Evolutionary conservation across 768 basidiomycete genomes (phyloP), one percentile per base, ranked within the genome.

Genomic region (Phlegmacium glaucopus): DNA sequence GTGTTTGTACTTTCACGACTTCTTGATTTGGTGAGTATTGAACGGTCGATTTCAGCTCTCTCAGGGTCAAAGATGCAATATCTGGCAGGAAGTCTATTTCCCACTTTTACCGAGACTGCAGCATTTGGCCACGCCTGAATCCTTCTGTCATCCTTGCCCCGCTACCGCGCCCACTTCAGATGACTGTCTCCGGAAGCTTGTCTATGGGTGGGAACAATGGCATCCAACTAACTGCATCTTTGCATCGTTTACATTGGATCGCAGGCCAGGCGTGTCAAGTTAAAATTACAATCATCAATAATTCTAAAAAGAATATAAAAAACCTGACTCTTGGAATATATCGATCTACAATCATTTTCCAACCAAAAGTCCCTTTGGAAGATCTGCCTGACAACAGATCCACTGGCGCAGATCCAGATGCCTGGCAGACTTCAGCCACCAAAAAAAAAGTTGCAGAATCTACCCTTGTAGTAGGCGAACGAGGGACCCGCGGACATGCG

Each of bases 51-150:
- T 37, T 5, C 50, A 88, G 88, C 5, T 88, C 87, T 9, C 67
- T 90, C 55, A 87, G 86, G 64, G 76, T 94, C 48, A 87, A 85
- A 62, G 82, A 89, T 44, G 58, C 78, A 2, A 66, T 72, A 12
- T 79, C 79, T 4, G 69, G 72, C 22, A 76, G 76, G 54, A 75
- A 79, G 11, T 90, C 88, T 3, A 85, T 94, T 28, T 86, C 92
- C 4, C 93, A 96, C 65, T 93, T 94, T 63, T 95, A 94, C 63
- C 82, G 93, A 8, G 70, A 82, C 39, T 85, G 90, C 63, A 80
- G 83, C 44, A 71, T 94, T 25, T 91, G 84, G 80, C 91, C 92
- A 1, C 79, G 79, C 39, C 65, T 93, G 15, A 76, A 89, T 48
- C 79, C 86, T 4, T 66, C 75, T 15, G 47, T 70, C 4, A 72